These are phyloP conservation scores for Macrolepiota dolichaula DNA, from an alignment of 768 basidiomycete genomes.

Conservation along the genomic window DNA sequence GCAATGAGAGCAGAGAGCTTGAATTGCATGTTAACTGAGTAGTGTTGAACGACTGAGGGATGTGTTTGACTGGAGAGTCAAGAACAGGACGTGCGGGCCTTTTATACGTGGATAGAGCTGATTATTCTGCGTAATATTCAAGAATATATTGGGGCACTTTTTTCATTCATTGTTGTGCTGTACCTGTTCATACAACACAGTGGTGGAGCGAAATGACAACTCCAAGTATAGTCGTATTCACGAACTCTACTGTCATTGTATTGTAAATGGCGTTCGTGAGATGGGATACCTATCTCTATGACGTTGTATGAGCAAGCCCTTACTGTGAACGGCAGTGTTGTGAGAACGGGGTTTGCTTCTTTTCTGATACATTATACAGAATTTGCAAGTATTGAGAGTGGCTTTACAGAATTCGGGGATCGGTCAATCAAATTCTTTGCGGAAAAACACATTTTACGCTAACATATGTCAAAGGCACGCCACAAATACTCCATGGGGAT, in stretches of 20 bases:
- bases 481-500: not conserved
- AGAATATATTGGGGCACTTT: not conserved
- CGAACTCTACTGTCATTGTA: not conserved
- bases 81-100: not conserved
- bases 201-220: no score
- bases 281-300: conserved; percentile 6
- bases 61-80: conserved; percentile 14
- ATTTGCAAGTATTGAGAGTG: not conserved
- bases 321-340: no score
- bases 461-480: not conserved
- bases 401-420: not conserved
- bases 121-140: not conserved
- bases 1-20: no score
- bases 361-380: no score
- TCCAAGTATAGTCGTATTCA: no score
- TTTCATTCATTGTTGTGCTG: no score
- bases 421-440: not conserved
- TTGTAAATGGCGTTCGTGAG: not conserved
- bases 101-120: not conserved
- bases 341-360: no score
- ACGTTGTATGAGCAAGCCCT: not conserved
- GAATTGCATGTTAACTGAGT: no score
- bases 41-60: no score
- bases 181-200: no score
- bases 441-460: not conserved